Percentiles rank a stretch among this genome's conserved stretches.
phyloP scores from a whole-genome alignment of 2,329 filamentous ascomycete species.

The Diaporthe sp. region DNA sequence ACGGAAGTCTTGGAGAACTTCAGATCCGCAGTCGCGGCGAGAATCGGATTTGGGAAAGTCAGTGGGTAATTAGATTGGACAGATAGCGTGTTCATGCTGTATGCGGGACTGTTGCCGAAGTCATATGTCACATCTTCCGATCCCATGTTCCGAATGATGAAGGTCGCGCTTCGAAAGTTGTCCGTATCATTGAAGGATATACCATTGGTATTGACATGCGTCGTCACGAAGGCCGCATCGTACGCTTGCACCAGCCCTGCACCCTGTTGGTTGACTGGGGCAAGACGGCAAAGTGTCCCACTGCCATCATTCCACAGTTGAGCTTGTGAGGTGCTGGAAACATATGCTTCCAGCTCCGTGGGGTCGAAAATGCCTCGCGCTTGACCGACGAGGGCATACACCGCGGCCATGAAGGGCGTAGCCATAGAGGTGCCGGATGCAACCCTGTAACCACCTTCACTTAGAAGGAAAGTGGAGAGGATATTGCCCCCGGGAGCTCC shows the following conservation, averaged over 20 bases:
- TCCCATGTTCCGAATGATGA: conserved; percentile 56
- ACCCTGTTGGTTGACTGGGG: conserved; percentile 57
- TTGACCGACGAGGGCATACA: conserved; percentile 36
- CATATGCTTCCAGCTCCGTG: conserved; percentile 1
- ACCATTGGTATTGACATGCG: conserved; percentile 51
- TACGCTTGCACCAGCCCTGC: conserved; percentile 57
- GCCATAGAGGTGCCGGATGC: conserved; percentile 73
- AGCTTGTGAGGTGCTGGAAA: conserved; percentile 43
- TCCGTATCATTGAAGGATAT: conserved; percentile 60
- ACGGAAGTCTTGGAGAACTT: conserved; percentile 41
- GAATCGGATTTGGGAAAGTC: conserved; percentile 27
- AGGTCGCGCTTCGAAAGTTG: conserved; percentile 46
- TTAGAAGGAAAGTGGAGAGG: conserved; percentile 67
- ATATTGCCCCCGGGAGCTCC: conserved; percentile 69
- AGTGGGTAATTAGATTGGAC: not conserved
- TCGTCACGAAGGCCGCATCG: conserved; percentile 54
- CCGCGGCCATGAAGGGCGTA: conserved; percentile 57
- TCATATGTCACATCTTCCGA: conserved; percentile 51
- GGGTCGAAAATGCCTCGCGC: conserved; percentile 25
- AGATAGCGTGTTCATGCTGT: conserved; percentile 53
- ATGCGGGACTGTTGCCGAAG: conserved; percentile 51
- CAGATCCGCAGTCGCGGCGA: conserved; percentile 39
- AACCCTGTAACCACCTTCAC: conserved; percentile 62
- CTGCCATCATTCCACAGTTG: conserved; percentile 49
- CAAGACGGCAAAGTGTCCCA: conserved; percentile 36